These are phyloP conservation scores for Coemansia erecta DNA, from an alignment of 192 early-diverging fungal species.

Conservation along the genomic window DNA sequence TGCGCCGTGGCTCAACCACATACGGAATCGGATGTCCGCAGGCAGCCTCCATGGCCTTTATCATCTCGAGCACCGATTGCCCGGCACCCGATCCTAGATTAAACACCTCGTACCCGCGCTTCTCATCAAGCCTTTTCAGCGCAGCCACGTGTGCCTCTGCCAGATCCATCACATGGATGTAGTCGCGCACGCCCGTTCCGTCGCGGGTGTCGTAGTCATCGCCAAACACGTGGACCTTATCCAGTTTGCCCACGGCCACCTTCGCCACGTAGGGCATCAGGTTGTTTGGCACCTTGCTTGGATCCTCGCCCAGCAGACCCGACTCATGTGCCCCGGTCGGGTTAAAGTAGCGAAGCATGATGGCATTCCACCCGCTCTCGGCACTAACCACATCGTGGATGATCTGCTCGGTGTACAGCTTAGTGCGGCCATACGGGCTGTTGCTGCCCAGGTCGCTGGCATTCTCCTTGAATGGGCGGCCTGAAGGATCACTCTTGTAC, in stretches of 20 bases:
- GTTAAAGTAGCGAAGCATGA: slow-evolving; percentile 89
- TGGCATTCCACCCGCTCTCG: slow-evolving; percentile 61
- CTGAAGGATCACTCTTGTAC: slow-evolving; percentile 67
- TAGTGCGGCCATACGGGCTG: slow-evolving; percentile 94
- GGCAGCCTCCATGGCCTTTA: slow-evolving; percentile 77
- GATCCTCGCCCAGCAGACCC: slow-evolving; percentile 93
- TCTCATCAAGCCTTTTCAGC: slow-evolving; percentile 66
- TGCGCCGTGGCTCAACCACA: slow-evolving; percentile 61
- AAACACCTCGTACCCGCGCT: slow-evolving; percentile 63
- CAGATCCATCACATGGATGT: slow-evolving; percentile 93
- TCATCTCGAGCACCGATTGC: slow-evolving; percentile 88
- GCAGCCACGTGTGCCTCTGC: slow-evolving; percentile 89
- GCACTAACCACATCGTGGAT: slow-evolving; percentile 71
- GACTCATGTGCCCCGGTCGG: slow-evolving; percentile 88
- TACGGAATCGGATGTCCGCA: slow-evolving; percentile 77
- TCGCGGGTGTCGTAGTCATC: slow-evolving; percentile 89
- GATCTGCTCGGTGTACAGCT: slow-evolving; percentile 83
- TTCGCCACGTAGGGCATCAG: slow-evolving; percentile 87
- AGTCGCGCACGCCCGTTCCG: slow-evolving; percentile 92
- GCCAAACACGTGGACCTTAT: slow-evolving; percentile 86
- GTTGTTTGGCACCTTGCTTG: slow-evolving; percentile 81
- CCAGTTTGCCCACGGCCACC: slow-evolving; percentile 80
- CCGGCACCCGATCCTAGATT: slow-evolving; percentile 91
- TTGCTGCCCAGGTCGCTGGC: slow-evolving; percentile 63
- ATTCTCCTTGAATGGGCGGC: slow-evolving; percentile 52